Evolutionary conservation across 163 green algal species (phyloP), one percentile per base, ranked within the genome.

Genomic region (Prototheca cutis): DNA sequence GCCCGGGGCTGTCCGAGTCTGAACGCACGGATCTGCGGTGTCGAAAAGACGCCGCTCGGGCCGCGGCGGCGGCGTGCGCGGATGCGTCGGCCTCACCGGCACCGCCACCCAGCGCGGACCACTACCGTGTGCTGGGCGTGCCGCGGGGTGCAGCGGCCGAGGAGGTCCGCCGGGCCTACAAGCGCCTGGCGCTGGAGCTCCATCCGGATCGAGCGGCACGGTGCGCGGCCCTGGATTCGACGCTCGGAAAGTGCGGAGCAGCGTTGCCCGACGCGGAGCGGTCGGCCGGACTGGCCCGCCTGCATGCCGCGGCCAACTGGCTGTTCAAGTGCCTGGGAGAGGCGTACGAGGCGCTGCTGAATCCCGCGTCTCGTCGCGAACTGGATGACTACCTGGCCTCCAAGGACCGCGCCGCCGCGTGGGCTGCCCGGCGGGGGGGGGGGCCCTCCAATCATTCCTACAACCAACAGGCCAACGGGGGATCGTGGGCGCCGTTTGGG

Each of bases 281-380:
- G 39, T 48, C 21, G 40, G 6, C 24, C 23, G 71, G 68, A 48
- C 24, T 71, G 25, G 68, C 78, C 57, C 40, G 71, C 1, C 54
- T 91, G 4, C 55, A 69, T 18, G 63, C 79, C 19, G 68, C 76
- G 31, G 80, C 84, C 4, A 72, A 70, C 27, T 84, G 73, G 76
- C 74, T 89, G 24, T 89, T 91, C 65, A 80, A 80, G 63, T 67
- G 74, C 56, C 69, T 88, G 53, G 77, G 58, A 42, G 68, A 82
- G 53, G 83, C 84, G 3, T 54, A 80, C 23, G 71, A 82, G 25
- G 75, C 85, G 62, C 70, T 91, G 19, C 65, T 36, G 0, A 78
- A 89, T 34, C 52, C 63, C 21, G 18, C 53, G 25, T 56, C 60
- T 19, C 77, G 82, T 2, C 67, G 71, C n/a, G 73, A 75, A 63